These are phyloP conservation scores for Tephrocybe sp. DNA, from an alignment of 768 basidiomycete species.

Conservation along the genomic window DNA sequence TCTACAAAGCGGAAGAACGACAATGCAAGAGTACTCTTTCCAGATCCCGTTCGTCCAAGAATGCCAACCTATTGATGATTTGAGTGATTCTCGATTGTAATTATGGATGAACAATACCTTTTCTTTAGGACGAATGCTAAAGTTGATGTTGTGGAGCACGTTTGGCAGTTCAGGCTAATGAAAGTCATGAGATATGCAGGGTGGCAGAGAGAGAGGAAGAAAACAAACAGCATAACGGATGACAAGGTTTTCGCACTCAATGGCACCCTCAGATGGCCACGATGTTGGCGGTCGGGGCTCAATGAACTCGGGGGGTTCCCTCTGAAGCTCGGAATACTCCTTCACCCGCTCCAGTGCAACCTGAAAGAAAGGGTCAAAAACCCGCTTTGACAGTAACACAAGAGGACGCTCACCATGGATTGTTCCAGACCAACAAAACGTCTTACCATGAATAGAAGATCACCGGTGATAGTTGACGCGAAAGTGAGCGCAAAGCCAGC, in stretches of 20 bases:
- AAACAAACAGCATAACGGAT: constrained; percentile 73
- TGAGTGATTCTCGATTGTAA: not conserved
- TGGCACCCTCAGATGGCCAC: constrained; percentile 74
- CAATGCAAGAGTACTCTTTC: constrained; percentile 77
- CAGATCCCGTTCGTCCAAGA: constrained; percentile 68
- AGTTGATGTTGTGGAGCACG: constrained; percentile 78
- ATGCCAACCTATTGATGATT: constrained; percentile 52
- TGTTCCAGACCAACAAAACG: constrained; percentile 89
- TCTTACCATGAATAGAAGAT: constrained; percentile 68
- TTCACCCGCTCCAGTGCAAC: constrained; percentile 88
- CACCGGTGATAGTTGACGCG: constrained; percentile 69
- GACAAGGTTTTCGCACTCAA: constrained; percentile 71
- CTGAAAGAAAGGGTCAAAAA: constrained; percentile 28
- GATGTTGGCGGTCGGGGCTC: constrained; percentile 78
- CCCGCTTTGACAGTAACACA: not conserved
- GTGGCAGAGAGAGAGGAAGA: not conserved
- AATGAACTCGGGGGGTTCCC: constrained; percentile 80
- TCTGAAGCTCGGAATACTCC: constrained; percentile 79
- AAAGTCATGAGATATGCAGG: not conserved
- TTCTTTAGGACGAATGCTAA: constrained; percentile 70
- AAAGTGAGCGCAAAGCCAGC: constrained; percentile 89
- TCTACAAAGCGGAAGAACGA: constrained; percentile 90
- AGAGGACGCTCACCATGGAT: constrained; percentile 63
- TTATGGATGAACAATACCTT: constrained; percentile 47
- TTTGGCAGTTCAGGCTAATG: constrained; percentile 79